phyloP scores from a whole-genome alignment of 495 filamentous ascomycete genomes.

The Xylaria grammica region DNA sequence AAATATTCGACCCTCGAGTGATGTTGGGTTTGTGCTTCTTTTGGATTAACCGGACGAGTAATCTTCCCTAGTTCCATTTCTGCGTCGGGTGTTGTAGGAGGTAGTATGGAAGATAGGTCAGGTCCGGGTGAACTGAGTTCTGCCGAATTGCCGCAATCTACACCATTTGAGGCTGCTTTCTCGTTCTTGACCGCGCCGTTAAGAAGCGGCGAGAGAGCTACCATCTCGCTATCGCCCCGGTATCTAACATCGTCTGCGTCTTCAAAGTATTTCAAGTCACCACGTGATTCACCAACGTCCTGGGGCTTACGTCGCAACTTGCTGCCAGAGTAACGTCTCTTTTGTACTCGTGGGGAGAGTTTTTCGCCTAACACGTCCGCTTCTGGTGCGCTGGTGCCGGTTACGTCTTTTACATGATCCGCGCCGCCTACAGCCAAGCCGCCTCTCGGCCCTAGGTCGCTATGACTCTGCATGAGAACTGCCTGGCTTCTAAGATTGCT shows the following conservation, averaged over 20 bases:
- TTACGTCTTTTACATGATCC: slow-evolving; percentile 50
- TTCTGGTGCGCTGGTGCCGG: slow-evolving; percentile 62
- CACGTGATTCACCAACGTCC: slow-evolving; percentile 65
- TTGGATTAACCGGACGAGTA: slow-evolving; percentile 67
- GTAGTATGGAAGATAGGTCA: slow-evolving; percentile 32
- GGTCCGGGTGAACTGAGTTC: slow-evolving; percentile 8
- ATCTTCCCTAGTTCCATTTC: slow-evolving; percentile 44
- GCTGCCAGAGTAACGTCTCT: slow-evolving; percentile 78
- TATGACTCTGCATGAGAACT: slow-evolving; percentile 37
- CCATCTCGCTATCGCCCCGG: slow-evolving; percentile 76
- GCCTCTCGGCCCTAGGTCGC: slow-evolving; percentile 34
- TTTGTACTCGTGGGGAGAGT: slow-evolving; percentile 42
- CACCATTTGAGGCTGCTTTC: background rate
- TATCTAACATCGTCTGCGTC: slow-evolving; percentile 79
- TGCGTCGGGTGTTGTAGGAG: slow-evolving; percentile 34
- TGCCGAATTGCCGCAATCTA: background rate
- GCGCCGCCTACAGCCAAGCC: slow-evolving; percentile 15
- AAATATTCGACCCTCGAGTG: slow-evolving; percentile 84
- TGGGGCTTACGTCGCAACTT: slow-evolving; percentile 71
- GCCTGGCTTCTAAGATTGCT: slow-evolving; percentile 18
- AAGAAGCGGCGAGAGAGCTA: slow-evolving; percentile 73
- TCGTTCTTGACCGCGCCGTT: slow-evolving; percentile 19
- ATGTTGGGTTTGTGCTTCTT: slow-evolving; percentile 72
- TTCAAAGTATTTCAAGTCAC: slow-evolving; percentile 82
- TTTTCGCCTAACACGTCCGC: slow-evolving; percentile 52